Evolutionary conservation across 202 grass and related monocot genomes (phyloP), one percentile per base, ranked within the genome.

Genomic region (Brachypodium distachyon): DNA sequence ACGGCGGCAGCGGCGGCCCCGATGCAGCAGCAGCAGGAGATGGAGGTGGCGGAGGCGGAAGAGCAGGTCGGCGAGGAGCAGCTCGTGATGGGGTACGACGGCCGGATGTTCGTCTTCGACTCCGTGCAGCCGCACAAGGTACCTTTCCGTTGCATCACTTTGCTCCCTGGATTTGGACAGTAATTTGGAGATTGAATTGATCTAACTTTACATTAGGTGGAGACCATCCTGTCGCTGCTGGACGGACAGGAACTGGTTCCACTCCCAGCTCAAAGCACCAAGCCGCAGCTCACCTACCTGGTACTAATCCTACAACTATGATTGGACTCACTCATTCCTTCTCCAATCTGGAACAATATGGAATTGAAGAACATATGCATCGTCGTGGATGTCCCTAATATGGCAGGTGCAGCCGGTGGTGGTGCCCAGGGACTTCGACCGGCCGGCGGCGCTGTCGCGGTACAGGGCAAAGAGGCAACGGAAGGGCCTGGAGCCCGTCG

Each of bases 381-480:
- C n/a, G 1, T 6, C 12, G 29, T 27, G 53, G 52, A 22, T 10
- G 0, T 70, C 70, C 11, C 26, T 13, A 16, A 53, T 27, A n/a
- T 53, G n/a, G n/a, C 72, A 79, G 75, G 82, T 85, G 43, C 59
- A 42, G 16, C 75, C 67, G 0, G 76, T 46, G 26, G 61, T 33
- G 6, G 61, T 75, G 26, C 75, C 79, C n/a, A 61, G 9, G 21
- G 61, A 76, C 71, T 76, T 52, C 70, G 74, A 80, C 32, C 58
- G 87, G 18, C 36, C 58, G 28, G 75, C 75, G 12, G 80, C 87
- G 1, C 47, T 90, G 50, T 57, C 29, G 39, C 69, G 83, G 3
- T 80, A 83, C 75, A 55, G 55, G 28, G 75, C 79, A 77, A 90
- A 90, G 43, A 79, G 47, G 62, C 76, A 69, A 38, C 70, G 61